Conservation (phyloP, 768 basidiomycete species). For the Russula virescens region DNA sequence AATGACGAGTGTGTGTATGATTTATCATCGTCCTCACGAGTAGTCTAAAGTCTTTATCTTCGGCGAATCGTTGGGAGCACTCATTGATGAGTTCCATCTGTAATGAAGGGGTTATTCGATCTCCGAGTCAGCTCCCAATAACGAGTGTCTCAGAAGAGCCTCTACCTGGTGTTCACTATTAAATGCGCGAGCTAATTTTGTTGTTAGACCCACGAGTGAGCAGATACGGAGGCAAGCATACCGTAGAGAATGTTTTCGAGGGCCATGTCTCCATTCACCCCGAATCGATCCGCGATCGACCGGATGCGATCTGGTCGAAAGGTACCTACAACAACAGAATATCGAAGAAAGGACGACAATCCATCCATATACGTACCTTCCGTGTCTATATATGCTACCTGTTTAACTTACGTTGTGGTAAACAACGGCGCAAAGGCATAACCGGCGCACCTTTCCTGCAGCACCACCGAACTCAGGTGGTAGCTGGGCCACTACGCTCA, state of each 20-base stretch:
- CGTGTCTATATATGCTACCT: slow-evolving; percentile 92
- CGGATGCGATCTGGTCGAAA: slow-evolving; percentile 92
- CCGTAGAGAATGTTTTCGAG: slow-evolving; percentile 92
- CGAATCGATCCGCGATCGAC: slow-evolving; percentile 88
- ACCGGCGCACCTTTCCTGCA: slow-evolving; percentile 61
- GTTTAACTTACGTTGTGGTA: neutral
- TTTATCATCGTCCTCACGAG: slow-evolving; percentile 38
- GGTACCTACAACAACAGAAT: slow-evolving; percentile 49
- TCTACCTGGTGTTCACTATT: slow-evolving; percentile 90
- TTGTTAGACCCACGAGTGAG: slow-evolving; percentile 15
- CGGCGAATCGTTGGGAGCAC: slow-evolving; percentile 81
- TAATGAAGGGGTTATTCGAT: slow-evolving; percentile 3
- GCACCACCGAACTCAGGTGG: slow-evolving; percentile 89
- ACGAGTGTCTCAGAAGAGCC: neutral
- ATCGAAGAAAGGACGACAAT: neutral
- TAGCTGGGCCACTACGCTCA: slow-evolving; percentile 86
- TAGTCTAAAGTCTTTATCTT: slow-evolving; percentile 78
- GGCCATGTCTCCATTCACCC: slow-evolving; percentile 83
- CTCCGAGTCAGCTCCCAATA: slow-evolving; percentile 10
- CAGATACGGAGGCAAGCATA: slow-evolving; percentile 25
- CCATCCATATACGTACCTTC: slow-evolving; percentile 46
- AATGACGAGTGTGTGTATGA: neutral
- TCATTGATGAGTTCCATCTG: slow-evolving; percentile 92
- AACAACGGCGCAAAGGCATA: neutral
- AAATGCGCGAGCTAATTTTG: slow-evolving; percentile 66